Conservation (phyloP, 177 flowering plant species). For the Vitis hybrid region DNA sequence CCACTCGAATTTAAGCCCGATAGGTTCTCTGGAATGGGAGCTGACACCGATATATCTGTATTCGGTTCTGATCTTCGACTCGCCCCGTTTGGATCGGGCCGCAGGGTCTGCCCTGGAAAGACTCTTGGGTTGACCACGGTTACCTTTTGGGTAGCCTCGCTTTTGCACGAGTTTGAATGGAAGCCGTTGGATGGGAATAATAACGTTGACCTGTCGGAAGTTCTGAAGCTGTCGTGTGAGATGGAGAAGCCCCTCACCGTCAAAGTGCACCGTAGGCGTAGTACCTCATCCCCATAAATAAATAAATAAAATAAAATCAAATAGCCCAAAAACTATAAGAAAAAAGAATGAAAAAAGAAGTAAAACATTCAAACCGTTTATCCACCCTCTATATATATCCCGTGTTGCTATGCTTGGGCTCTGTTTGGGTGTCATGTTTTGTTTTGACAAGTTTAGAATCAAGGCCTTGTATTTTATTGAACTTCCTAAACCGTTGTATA, state of each 20-base stretch:
- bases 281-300: background rate
- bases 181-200: slow-evolving; percentile 9
- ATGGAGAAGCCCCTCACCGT: slow-evolving; percentile 59
- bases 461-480: no score
- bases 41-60: slow-evolving; percentile 47
- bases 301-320: no score
- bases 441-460: no score
- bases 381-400: no score
- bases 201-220: slow-evolving; percentile 62
- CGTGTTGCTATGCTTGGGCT: no score
- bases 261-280: slow-evolving; percentile 36
- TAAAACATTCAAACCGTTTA: no score
- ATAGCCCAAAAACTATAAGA: no score
- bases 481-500: no score
- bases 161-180: slow-evolving; percentile 61
- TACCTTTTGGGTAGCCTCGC: slow-evolving; percentile 54
- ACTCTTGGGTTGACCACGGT: slow-evolving; percentile 55
- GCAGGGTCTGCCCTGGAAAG: slow-evolving; percentile 73
- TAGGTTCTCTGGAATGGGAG: slow-evolving; percentile 37
- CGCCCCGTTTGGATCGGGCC: slow-evolving; percentile 81
- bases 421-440: no score
- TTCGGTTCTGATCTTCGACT: slow-evolving; percentile 72
- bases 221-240: slow-evolving; percentile 67
- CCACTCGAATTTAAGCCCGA: slow-evolving; percentile 66
- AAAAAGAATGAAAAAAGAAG: background rate